Evolutionary conservation across 495 filamentous ascomycete species (phyloP), one percentile per base, ranked within the genome.

Genomic region (Neurospora pannonica): DNA sequence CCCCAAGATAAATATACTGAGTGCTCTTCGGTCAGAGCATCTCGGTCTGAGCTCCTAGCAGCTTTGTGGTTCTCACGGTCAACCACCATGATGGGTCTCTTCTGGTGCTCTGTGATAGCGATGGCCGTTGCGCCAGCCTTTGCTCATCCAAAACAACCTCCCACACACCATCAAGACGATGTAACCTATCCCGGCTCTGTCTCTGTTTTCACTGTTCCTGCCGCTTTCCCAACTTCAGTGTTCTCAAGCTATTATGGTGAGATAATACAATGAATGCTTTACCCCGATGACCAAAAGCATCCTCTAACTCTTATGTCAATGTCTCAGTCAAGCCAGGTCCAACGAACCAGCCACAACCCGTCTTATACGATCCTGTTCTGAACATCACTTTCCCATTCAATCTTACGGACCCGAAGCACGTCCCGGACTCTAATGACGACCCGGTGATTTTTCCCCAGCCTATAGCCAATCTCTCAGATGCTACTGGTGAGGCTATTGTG

Each of bases 291-390:
- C 24, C 48, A 31, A 60, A 5, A 60, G 24, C 21, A 6, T 2
- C 11, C 11, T 60, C 48, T 37, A 71, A 67, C 36, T n/a, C n/a
- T 5, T 24, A 48, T 71, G 19, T 38, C 28, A 1, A 11, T 38
- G 11, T 24, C 38, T 13, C 42, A 79, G 78, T 85, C 15, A 84
- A 85, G 36, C 85, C 87, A 7, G 79, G 82, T 31, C 85, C 89
- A 67, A 89, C 88, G 42, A 80, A 84, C 72, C 85, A 91, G 79
- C 87, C 88, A 40, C 88, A 91, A 76, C 89, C 89, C 11, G 84
- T 84, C 42, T 81, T 91, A 24, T 82, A 86, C 73, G 88, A 90
- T 76, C 86, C 88, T 0, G 82, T 90, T 38, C 77, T 89, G 70
- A 86, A 90, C 72, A 81, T 87, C 75, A 89, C 86, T 0, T 91